phyloP scores from a whole-genome alignment of 2,329 filamentous ascomycete species.

The Gyromitra esculenta region DNA sequence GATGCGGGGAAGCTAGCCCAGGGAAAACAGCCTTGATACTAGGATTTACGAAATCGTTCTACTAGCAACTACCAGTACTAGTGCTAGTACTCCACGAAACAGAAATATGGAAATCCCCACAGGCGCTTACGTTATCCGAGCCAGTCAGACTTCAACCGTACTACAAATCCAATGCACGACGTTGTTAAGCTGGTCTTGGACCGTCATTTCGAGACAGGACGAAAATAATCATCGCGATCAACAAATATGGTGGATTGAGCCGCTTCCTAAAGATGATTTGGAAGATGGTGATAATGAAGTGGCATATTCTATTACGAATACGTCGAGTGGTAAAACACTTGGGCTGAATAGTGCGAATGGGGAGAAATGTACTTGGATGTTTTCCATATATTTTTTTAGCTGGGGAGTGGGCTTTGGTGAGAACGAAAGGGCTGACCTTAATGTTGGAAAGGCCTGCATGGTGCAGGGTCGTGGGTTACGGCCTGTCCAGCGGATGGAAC shows the following conservation, averaged over 20 bases:
- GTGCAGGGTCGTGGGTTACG: neutral
- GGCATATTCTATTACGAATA: constrained; percentile 5
- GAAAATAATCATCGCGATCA: constrained; percentile 7
- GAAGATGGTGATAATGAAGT: neutral
- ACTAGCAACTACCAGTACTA: neutral
- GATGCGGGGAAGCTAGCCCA: too few species aligned
- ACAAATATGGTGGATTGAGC: constrained; percentile 37
- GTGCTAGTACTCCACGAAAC: neutral
- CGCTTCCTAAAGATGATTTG: neutral
- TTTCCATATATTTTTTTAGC: neutral
- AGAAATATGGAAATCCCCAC: neutral
- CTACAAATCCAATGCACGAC: neutral
- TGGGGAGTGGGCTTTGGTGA: neutral
- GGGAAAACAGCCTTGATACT: too few species aligned
- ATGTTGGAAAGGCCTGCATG: neutral
- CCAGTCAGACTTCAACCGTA: neutral
- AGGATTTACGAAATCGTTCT: too few species aligned
- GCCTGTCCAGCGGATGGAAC: neutral
- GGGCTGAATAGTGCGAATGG: neutral
- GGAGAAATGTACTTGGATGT: neutral
- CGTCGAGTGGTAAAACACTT: neutral
- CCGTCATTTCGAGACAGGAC: neutral
- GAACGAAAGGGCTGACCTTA: neutral
- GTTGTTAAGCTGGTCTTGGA: neutral
- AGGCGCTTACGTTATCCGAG: constrained; percentile 17